Conservation (phyloP, 108 stramenopile genomes). For the Cyclotella cryptica region DNA sequence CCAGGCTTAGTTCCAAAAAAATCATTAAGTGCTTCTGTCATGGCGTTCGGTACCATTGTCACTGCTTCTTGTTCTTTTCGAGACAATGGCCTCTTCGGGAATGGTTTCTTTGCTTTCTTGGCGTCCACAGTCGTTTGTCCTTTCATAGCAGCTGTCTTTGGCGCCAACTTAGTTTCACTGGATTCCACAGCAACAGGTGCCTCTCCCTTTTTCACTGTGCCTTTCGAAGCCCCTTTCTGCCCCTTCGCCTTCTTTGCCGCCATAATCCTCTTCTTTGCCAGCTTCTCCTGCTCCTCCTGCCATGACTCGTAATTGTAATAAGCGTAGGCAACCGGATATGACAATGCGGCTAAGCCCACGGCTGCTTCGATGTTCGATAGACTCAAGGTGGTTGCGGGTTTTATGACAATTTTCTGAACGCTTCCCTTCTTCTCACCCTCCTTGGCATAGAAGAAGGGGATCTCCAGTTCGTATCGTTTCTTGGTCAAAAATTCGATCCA, state of each 20-base stretch:
- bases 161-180: not conserved
- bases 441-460: conserved; percentile 5
- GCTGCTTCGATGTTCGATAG: conserved; percentile 44
- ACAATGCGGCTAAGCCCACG: conserved; percentile 21
- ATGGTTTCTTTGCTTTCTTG: conserved; percentile 1
- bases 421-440: conserved; percentile 20
- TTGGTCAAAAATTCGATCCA: conserved; percentile 43
- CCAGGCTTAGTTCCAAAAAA: conserved; percentile 9
- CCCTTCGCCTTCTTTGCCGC: conserved; percentile 36
- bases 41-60: conserved; percentile 9
- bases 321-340: conserved; percentile 46
- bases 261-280: conserved; percentile 28
- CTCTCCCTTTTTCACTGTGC: not conserved
- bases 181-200: not conserved
- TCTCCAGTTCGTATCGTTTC: conserved; percentile 30
- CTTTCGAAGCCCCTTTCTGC: conserved; percentile 20
- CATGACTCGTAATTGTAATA: conserved; percentile 41
- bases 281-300: conserved; percentile 38
- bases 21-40: conserved; percentile 15
- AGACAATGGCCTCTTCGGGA: not conserved
- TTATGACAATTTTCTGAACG: conserved; percentile 7
- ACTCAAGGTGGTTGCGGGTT: conserved; percentile 16
- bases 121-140: not conserved
- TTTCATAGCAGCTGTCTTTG: conserved; percentile 16
- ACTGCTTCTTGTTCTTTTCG: not conserved